Percentiles rank a stretch among this genome's conserved stretches.
Evolutionary conservation across 345 rosid genomes (phyloP).

Genomic region (Hibiscus trionum): DNA sequence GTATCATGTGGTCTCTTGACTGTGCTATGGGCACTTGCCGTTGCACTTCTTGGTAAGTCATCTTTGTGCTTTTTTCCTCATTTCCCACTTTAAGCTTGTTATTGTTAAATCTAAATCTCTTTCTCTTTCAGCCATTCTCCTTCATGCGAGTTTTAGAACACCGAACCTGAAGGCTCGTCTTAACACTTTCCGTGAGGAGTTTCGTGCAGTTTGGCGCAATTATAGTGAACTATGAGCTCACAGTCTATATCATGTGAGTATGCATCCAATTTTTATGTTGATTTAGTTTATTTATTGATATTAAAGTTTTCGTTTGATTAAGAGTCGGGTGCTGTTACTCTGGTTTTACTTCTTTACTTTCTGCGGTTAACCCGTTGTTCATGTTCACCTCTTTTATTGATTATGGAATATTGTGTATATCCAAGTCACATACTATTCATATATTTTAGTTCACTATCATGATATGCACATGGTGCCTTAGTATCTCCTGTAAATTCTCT

Average conservation of each 20-base stretch:
- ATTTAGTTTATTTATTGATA: neutral
- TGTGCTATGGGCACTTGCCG: slow-evolving; percentile 69
- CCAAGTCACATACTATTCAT: neutral
- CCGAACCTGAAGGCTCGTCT: slow-evolving; percentile 94
- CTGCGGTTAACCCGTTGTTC: neutral
- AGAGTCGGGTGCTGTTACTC: neutral
- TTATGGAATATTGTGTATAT: neutral
- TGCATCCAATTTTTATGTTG: neutral
- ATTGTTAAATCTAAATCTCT: neutral
- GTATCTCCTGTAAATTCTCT: neutral
- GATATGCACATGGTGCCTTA: neutral
- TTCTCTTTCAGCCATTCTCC: slow-evolving; percentile 49
- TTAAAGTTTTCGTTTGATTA: neutral
- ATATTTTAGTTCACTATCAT: neutral
- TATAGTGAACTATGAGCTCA: slow-evolving; percentile 74
- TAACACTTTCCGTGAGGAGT: slow-evolving; percentile 92
- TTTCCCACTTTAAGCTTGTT: slow-evolving; percentile 1
- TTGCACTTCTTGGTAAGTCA: slow-evolving; percentile 71
- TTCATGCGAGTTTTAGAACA: slow-evolving; percentile 91
- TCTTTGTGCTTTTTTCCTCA: neutral
- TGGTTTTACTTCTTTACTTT: neutral
- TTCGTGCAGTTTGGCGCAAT: slow-evolving; percentile 94
- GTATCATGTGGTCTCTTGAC: slow-evolving; percentile 75
- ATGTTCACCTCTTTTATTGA: neutral
- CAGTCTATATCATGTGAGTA: slow-evolving; percentile 21